Percentiles rank a stretch among this genome's conserved stretches.
Conservation (phyloP, 768 basidiomycete genomes). For the Lyophyllum shimeji region DNA sequence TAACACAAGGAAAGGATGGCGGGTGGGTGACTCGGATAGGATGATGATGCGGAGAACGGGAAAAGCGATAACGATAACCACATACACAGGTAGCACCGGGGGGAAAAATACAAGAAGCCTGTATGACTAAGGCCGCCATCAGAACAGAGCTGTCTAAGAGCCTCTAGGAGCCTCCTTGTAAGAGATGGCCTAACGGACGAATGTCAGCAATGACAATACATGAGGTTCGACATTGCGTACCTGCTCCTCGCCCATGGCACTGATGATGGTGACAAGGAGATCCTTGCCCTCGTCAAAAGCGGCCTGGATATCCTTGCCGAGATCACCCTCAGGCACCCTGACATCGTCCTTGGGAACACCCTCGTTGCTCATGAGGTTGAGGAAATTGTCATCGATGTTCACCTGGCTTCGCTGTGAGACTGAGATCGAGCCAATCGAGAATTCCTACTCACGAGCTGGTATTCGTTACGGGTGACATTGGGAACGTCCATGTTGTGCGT, state of each 20-base stretch:
- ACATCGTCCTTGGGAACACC: conserved; percentile 91
- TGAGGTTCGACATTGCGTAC: conserved; percentile 27
- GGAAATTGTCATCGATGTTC: conserved; percentile 91
- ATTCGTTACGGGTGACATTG: conserved; percentile 89
- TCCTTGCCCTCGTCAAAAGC: conserved; percentile 89
- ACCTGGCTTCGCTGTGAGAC: conserved; percentile 40
- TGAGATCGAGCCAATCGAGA: conserved; percentile 6
- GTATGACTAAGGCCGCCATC: conserved; percentile 7
- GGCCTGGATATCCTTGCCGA: conserved; percentile 68
- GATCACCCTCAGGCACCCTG: conserved; percentile 81
- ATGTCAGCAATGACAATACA: background rate
- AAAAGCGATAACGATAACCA: conserved; percentile 22
- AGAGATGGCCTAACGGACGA: conserved; percentile 61
- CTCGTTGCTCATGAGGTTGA: conserved; percentile 89
- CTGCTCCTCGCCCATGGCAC: conserved; percentile 93
- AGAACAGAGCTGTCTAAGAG: conserved; percentile 13
- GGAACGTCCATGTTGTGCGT: conserved; percentile 99
- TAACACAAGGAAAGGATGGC: conserved; percentile 12
- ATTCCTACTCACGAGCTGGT: conserved; percentile 67
- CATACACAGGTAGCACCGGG: conserved; percentile 13
- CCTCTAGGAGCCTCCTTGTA: conserved; percentile 87
- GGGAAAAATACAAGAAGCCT: conserved; percentile 6
- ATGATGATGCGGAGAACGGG: conserved; percentile 20
- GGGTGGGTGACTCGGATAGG: conserved; percentile 19
- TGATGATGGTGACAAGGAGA: conserved; percentile 80